These are phyloP conservation scores for Aspergillus affinis DNA, from an alignment of 495 filamentous ascomycete genomes.

Conservation along the genomic window DNA sequence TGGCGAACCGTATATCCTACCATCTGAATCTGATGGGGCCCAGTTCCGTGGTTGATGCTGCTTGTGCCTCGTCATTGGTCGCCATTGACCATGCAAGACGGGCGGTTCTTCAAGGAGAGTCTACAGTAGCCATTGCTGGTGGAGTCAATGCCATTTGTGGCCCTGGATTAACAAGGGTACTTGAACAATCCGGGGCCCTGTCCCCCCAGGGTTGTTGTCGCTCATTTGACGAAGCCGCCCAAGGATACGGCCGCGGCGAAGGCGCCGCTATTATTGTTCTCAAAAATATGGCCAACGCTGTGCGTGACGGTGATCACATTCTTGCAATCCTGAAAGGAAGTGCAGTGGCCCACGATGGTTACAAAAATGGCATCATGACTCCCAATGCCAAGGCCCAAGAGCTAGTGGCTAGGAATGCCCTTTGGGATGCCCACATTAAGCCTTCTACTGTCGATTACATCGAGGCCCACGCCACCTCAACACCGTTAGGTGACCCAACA, in stretches of 20 bases:
- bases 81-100: constrained; percentile 13
- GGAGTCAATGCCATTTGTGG: constrained; percentile 25
- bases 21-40: constrained; percentile 32
- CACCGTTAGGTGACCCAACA: constrained; percentile 41
- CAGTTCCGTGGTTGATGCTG: constrained; percentile 31
- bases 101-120: constrained; percentile 12
- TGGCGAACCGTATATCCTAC: constrained; percentile 36
- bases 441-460: constrained; percentile 33
- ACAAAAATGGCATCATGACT: constrained; percentile 38
- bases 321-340: constrained; percentile 32
- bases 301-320: constrained; percentile 35
- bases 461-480: constrained; percentile 48
- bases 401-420: constrained; percentile 21
- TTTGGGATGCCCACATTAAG: constrained; percentile 32
- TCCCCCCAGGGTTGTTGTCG: constrained; percentile 31
- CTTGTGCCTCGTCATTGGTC: constrained; percentile 33
- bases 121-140: constrained; percentile 26
- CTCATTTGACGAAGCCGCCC: constrained; percentile 34
- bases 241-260: constrained; percentile 36
- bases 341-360: constrained; percentile 31
- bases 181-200: constrained; percentile 30
- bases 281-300: constrained; percentile 31
- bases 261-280: constrained; percentile 34
- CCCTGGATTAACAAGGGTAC: constrained; percentile 23
- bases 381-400: constrained; percentile 36